These are phyloP conservation scores for Hymenotorrendiella dingleyae DNA, from an alignment of 2,329 filamentous ascomycete genomes.

Conservation along the genomic window DNA sequence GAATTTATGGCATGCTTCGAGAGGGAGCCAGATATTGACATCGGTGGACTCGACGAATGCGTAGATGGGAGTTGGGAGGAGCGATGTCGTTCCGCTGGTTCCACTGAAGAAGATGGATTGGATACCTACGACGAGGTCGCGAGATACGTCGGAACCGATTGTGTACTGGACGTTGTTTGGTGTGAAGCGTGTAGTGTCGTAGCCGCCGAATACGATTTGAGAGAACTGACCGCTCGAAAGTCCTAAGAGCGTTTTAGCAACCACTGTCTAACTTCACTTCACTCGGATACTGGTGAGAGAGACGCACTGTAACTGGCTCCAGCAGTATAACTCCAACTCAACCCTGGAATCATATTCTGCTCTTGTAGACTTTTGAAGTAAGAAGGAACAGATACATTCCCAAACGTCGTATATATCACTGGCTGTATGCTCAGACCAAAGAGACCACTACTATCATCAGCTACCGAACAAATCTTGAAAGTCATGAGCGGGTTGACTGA, in stretches of 20 bases:
- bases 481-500: too few relatives aligned
- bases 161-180: conserved; percentile 33
- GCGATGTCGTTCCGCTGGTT: conserved; percentile 16
- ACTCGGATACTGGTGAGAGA: background rate
- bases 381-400: conserved; percentile 32
- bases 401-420: conserved; percentile 32
- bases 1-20: conserved; percentile 31
- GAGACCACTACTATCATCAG: too few relatives aligned
- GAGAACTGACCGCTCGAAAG: conserved; percentile 25
- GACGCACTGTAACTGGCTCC: conserved; percentile 35
- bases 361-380: conserved; percentile 34
- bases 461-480: too few relatives aligned
- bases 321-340: conserved; percentile 38
- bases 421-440: conserved; percentile 35
- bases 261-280: background rate
- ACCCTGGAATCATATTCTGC: conserved; percentile 33
- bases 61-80: conserved; percentile 23
- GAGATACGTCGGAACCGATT: conserved; percentile 32
- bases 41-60: conserved; percentile 33
- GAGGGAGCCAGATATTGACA: conserved; percentile 34
- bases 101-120: conserved; percentile 32
- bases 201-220: conserved; percentile 35
- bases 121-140: conserved; percentile 33
- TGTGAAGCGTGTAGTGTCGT: conserved; percentile 34
- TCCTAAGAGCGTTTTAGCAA: background rate